These are phyloP conservation scores for Pilasporangium apinafurcum DNA, from an alignment of 352 stramenopile species.

Conservation along the genomic window DNA sequence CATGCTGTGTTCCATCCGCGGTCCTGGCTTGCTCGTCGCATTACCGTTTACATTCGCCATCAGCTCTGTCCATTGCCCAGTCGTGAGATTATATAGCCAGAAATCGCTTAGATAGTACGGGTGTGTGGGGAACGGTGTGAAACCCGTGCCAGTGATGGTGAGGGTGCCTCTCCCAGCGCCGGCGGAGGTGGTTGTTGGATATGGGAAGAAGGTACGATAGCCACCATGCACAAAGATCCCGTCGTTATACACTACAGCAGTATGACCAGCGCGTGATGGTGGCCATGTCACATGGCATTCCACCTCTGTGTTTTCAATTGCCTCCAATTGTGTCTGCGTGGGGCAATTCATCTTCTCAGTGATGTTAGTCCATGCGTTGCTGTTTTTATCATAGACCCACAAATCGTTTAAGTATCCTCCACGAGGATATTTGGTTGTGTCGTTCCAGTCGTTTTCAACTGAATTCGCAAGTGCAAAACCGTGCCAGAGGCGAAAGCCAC, in stretches of 20 bases:
- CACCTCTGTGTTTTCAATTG: conserved; percentile 54
- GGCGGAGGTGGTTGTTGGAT: conserved; percentile 82
- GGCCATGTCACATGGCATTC: conserved; percentile 88
- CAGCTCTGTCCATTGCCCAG: conserved; percentile 78
- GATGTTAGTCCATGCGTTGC: conserved; percentile 65
- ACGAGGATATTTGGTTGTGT: conserved; percentile 60
- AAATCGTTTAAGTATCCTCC: conserved; percentile 95
- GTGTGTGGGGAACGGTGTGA: conserved; percentile 87
- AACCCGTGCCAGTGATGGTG: conserved; percentile 36
- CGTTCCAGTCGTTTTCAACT: conserved; percentile 80
- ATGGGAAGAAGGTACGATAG: conserved; percentile 94
- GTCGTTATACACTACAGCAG: conserved; percentile 65
- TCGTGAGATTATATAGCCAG: conserved; percentile 91
- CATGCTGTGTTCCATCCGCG: conserved; percentile 81
- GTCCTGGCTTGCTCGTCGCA: conserved; percentile 22
- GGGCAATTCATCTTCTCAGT: conserved; percentile 63
- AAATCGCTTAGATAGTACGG: conserved; percentile 93
- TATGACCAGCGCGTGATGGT: conserved; percentile 78
- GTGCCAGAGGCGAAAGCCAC: conserved; percentile 94
- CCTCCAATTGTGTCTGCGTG: conserved; percentile 42
- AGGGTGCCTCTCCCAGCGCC: conserved; percentile 70
- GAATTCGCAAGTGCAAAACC: conserved; percentile 91
- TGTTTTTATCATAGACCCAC: conserved; percentile 78
- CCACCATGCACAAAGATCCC: conserved; percentile 89
- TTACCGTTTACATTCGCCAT: conserved; percentile 5